Evolutionary conservation across 805 yeast genomes (phyloP), one percentile per base, ranked within the genome.

Genomic region (Hanseniaspora occidentalis): DNA sequence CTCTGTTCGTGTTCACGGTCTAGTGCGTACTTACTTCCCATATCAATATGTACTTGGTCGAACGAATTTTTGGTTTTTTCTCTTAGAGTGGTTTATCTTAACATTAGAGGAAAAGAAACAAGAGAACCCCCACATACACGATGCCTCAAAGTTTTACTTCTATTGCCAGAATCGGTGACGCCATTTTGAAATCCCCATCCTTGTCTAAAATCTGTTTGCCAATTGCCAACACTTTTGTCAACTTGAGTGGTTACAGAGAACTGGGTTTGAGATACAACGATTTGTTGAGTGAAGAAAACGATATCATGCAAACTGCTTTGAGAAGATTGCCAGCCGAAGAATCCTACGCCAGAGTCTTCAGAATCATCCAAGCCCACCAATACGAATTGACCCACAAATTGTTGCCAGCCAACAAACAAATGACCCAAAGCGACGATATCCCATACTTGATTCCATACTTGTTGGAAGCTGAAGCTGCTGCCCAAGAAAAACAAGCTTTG

Each of bases 401-500:
- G 46, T 73, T 92, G 54, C 95, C 97, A 54, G 70, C 75, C 47
- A 72, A 73, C 56, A 79, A 89, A 66, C 81, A 79, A 54, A 69
- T 84, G 47, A 75, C 77, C 61, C 75, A 85, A 23, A 84, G 77
- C 57, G 89, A 89, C 47, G 95, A 84, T 62, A 64, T 65, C 43
- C 82, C 82, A 52, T 88, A 86, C 69, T 71, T 92, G 58, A 65
- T 83, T 45, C 96, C 96, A 52, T 83, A 82, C 69, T 69, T 92
- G 47, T 73, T 88, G 57, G 96, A 92, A 71, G 94, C 89, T 46
- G 97, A 92, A 70, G 84, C 84, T 54, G 96, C 84, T 65, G 80
- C 78, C 38, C 70, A 73, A 48, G 98, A 92, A 71, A 85, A 80
- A 67, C 78, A 72, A 47, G 92, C 80, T 58, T 77, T 92, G 58